A percentile compares a stretch with the other conserved stretches of the same genome.
These are phyloP conservation scores for Colletotrichum limetticola DNA, from an alignment of 2,329 filamentous ascomycete genomes.

Conservation along the genomic window DNA sequence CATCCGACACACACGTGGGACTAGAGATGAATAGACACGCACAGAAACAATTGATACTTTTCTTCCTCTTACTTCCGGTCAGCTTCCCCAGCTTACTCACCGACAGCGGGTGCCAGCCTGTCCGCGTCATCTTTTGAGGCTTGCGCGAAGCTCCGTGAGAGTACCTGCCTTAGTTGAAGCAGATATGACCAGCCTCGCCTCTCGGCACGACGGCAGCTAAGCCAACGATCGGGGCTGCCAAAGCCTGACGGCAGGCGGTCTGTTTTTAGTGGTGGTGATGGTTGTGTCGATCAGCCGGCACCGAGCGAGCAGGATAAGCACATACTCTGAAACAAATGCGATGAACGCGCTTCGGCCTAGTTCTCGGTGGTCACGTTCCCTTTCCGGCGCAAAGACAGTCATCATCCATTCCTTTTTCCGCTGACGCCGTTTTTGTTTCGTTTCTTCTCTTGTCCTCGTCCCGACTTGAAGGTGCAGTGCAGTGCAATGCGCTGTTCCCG, in stretches of 20 bases:
- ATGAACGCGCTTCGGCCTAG: background rate
- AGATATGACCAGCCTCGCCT: constrained; percentile 16
- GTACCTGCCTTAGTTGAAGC: constrained; percentile 26
- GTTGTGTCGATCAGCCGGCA: constrained; percentile 20
- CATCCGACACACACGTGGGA: constrained; percentile 26
- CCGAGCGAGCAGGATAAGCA: constrained; percentile 31
- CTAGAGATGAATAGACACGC: constrained; percentile 25
- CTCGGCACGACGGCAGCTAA: constrained; percentile 22
- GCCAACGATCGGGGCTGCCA: constrained; percentile 7
- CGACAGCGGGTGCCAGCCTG: constrained; percentile 4
- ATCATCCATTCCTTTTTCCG: background rate
- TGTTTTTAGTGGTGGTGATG: background rate
- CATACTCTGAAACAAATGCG: constrained; percentile 30
- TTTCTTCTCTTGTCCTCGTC: background rate
- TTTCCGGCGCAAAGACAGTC: constrained; percentile 9
- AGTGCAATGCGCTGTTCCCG: background rate
- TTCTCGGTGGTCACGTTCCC: background rate
- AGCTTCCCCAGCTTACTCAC: background rate
- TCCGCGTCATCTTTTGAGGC: constrained; percentile 32
- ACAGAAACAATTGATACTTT: constrained; percentile 13
- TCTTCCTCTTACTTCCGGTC: background rate
- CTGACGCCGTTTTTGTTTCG: background rate
- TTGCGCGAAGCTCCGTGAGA: constrained; percentile 14
- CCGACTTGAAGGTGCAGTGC: background rate
- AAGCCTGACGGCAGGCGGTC: background rate